phyloP scores from a whole-genome alignment of 352 stramenopile genomes.

The Globisporangium canariense region DNA sequence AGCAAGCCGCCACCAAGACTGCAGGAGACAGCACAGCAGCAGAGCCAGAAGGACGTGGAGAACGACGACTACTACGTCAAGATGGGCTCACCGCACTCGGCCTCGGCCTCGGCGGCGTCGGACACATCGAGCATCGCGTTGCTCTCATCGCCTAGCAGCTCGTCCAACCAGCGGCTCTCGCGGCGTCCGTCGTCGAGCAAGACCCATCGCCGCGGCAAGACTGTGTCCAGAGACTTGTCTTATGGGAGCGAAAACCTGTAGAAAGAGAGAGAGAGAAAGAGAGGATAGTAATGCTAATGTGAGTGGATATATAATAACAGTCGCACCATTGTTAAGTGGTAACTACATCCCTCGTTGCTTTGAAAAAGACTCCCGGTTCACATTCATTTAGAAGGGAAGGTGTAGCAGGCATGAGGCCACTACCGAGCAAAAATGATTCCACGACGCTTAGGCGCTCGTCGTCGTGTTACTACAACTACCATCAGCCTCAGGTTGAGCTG shows the following conservation, averaged over 20 bases:
- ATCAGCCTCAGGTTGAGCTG: background rate
- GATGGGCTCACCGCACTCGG: constrained; percentile 57
- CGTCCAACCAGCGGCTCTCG: constrained; percentile 15
- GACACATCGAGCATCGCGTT: constrained; percentile 61
- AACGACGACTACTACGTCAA: constrained; percentile 24
- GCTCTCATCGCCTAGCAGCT: constrained; percentile 39
- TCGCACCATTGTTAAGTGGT: background rate
- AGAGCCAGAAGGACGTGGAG: constrained; percentile 9
- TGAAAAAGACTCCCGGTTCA: background rate
- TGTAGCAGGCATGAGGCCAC: too few species aligned
- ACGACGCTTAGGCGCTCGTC: constrained; percentile 3
- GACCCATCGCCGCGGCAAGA: background rate
- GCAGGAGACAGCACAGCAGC: constrained; percentile 18
- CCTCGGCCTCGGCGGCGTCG: constrained; percentile 44
- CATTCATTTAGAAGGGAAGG: background rate
- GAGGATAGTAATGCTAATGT: background rate
- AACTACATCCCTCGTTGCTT: background rate
- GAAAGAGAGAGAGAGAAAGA: background rate
- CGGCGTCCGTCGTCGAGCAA: constrained; percentile 4
- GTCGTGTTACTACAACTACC: background rate
- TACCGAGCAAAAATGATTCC: background rate
- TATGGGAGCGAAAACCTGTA: constrained; percentile 5
- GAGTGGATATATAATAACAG: background rate
- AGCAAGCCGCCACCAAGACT: constrained; percentile 19
- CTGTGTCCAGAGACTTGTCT: background rate